phyloP scores from a whole-genome alignment of 331 rosid genomes.

The Cydonia oblonga region DNA sequence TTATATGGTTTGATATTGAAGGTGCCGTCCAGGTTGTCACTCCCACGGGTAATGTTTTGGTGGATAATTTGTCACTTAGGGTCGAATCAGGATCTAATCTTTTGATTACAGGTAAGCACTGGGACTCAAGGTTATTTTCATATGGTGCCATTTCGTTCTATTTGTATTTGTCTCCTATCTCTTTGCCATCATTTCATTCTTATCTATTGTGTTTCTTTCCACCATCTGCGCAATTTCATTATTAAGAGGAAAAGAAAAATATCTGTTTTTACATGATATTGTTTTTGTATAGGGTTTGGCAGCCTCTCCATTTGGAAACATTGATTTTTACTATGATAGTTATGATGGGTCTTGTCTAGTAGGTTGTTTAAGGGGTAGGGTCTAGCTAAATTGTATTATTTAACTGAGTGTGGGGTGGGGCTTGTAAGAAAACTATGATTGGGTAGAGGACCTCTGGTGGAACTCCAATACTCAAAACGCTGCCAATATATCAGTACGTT shows the following conservation, averaged over 20 bases:
- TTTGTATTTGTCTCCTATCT: neutral
- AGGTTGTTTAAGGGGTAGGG: neutral
- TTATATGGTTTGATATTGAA: constrained; percentile 19
- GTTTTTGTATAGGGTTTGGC: neutral
- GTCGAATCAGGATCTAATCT: constrained; percentile 90
- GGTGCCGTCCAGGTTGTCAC: constrained; percentile 72
- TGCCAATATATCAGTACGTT: neutral
- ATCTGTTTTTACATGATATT: neutral
- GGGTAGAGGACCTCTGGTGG: neutral
- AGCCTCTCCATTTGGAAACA: neutral
- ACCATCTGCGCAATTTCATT: neutral
- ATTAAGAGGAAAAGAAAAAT: neutral
- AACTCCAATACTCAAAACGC: neutral
- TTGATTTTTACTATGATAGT: neutral
- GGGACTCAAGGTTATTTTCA: constrained; percentile 2
- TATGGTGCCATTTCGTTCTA: neutral
- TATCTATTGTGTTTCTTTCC: neutral
- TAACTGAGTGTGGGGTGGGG: neutral
- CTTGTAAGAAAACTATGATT: neutral
- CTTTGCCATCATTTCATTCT: neutral
- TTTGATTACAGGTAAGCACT: constrained; percentile 78
- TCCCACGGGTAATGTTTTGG: constrained; percentile 89
- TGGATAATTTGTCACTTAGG: constrained; percentile 74
- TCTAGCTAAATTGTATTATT: neutral
- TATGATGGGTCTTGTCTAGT: neutral